Conservation (phyloP, 768 basidiomycete genomes). For the Mrakia frigida region DNA sequence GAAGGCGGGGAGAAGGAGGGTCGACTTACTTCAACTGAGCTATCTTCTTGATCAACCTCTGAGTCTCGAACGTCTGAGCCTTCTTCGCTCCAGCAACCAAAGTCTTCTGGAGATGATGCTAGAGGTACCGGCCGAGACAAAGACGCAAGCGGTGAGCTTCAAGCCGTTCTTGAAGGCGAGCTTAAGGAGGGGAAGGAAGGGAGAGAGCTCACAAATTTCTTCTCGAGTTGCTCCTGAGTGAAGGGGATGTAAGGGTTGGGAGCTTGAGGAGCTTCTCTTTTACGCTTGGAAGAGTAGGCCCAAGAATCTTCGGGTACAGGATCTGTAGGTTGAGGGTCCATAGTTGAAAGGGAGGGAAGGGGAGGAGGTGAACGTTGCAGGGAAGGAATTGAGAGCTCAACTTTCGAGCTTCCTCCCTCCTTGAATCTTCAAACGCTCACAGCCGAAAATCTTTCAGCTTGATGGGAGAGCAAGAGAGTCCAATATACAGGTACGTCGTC, state of each 20-base stretch:
- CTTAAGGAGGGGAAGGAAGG: not conserved
- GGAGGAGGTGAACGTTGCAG: not conserved
- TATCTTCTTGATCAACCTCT: conserved; percentile 68
- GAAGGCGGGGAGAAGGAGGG: not conserved
- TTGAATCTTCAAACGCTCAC: no score
- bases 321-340: not conserved
- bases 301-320: not conserved
- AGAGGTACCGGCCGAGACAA: not conserved
- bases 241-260: conserved; percentile 23
- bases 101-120: conserved; percentile 73
- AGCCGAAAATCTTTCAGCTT: no score
- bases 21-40: conserved; percentile 54
- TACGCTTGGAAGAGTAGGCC: conserved; percentile 11
- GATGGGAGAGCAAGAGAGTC: no score
- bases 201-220: conserved; percentile 21
- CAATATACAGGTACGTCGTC: no score
- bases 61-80: conserved; percentile 71
- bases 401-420: no score
- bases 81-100: conserved; percentile 72
- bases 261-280: conserved; percentile 15
- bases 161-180: not conserved
- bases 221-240: conserved; percentile 21
- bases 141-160: no score
- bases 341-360: not conserved
- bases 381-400: not conserved